Evolutionary conservation across 345 rosid species (phyloP), one percentile per base, ranked within the genome.

Genomic region (Citrus trifoliata): DNA sequence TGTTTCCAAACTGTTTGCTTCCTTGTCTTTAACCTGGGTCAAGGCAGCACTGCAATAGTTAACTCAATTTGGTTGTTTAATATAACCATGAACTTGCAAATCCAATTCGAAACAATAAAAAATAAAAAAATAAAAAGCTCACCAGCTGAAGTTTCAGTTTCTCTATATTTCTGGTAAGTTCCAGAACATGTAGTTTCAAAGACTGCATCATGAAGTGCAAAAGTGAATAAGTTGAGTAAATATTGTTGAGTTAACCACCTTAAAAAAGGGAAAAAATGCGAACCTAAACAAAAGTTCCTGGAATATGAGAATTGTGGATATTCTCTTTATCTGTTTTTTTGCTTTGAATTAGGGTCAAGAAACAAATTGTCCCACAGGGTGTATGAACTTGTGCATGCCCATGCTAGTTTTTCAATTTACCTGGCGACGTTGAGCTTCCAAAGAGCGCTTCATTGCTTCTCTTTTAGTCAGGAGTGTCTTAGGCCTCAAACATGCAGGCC

Each of bases 121-220:
- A 74, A 61, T 48, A 22, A 21, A 56, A 76, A 22, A 46, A 19
- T 16, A 66, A 81, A 74, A 28, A 73, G 76, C 95, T 87, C 87
- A 93, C 99, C 95, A 93, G 67, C 53, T 88, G 87, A 73, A 74
- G 87, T 80, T 91, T 86, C 86, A 91, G 70, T 56, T 87, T 85
- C 40, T 91, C 90, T 73, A 93, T 83, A 83, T 88, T 91, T 78
- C 74, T 86, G 62, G 89, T 80, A 78, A 93, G 97, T 91, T 88
- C 86, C 89, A 93, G 79, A 73, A 95, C 91, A 86, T 95, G 94
- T 77, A 92, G 93, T 84, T 95, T 93, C 90, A 95, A 70, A 79
- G 97, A 92, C 99, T 95, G 92, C 90, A 86, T 42, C 74, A 60
- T 22, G 69, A 67, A 79, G 12, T n/a, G 42, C 65, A 68, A 38